A percentile compares a stretch with the other conserved stretches of the same genome.
phyloP scores from a whole-genome alignment of 306 rosid species.

The Psophocarpus tetragonolobus region DNA sequence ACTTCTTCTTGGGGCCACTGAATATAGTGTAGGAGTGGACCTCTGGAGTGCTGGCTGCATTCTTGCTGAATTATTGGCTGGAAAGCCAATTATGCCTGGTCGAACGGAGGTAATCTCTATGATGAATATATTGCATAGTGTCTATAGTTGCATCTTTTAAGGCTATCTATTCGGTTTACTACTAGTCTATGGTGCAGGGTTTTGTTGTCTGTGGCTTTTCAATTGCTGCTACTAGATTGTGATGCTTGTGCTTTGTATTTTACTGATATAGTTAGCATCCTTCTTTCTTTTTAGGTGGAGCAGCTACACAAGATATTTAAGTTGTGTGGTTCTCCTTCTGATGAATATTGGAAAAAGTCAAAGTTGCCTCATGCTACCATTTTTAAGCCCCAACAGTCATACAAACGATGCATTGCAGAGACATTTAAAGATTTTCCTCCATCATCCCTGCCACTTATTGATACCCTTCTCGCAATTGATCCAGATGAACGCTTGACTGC shows the following conservation, averaged over 20 bases:
- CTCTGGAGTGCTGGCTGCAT: constrained; percentile 61
- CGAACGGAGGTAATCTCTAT: constrained; percentile 53
- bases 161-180: constrained; percentile 20
- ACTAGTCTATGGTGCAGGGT: constrained; percentile 32
- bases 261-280: constrained; percentile 18
- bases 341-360: constrained; percentile 54
- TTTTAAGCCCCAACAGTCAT: constrained; percentile 56
- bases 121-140: background rate
- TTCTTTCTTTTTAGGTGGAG: constrained; percentile 45
- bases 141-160: constrained; percentile 23
- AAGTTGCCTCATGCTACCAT: constrained; percentile 56
- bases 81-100: constrained; percentile 60
- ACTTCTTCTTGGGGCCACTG: constrained; percentile 57
- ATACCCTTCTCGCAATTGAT: constrained; percentile 50
- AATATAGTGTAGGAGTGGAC: constrained; percentile 50
- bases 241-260: constrained; percentile 25
- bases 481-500: constrained; percentile 54
- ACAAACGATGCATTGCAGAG: constrained; percentile 50
- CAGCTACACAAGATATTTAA: constrained; percentile 55
- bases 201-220: constrained; percentile 23
- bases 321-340: constrained; percentile 56
- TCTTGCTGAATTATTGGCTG: constrained; percentile 56
- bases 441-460: constrained; percentile 49
- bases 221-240: constrained; percentile 27
- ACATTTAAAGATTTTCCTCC: constrained; percentile 50